A percentile compares a stretch with the other conserved stretches of the same genome.
Conservation (phyloP, 169 alveolate genomes). For the Pseudocohnilembus persalinus region DNA sequence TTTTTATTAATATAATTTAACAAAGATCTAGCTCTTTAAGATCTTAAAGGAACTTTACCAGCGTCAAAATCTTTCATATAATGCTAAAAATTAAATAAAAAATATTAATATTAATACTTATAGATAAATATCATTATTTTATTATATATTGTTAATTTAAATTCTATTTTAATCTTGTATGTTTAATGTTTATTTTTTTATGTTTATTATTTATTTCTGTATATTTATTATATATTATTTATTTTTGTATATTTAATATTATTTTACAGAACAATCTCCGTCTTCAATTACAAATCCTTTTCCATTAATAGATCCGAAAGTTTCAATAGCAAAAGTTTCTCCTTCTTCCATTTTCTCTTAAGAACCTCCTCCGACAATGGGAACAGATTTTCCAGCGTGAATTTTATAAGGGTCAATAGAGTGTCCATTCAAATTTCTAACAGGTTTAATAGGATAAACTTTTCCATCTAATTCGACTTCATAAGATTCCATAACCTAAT, state of each 20-base stretch:
- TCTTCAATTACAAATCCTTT: slow-evolving; percentile 85
- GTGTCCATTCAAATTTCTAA: slow-evolving; percentile 98
- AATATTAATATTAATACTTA: too few species aligned
- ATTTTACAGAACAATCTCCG: slow-evolving; percentile 34
- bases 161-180: too few species aligned
- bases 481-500: slow-evolving; percentile 90
- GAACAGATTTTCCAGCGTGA: slow-evolving; percentile 99
- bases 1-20: slow-evolving; percentile 92
- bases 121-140: too few species aligned
- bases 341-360: slow-evolving; percentile 98
- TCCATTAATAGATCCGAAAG: slow-evolving; percentile 98
- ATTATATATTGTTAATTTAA: too few species aligned
- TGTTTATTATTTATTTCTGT: too few species aligned
- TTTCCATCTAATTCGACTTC: slow-evolving; percentile 95
- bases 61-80: slow-evolving; percentile 96
- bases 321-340: slow-evolving; percentile 99
- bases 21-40: slow-evolving; percentile 89
- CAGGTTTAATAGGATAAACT: slow-evolving; percentile 93
- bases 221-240: too few species aligned
- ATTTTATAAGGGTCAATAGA: slow-evolving; percentile 95
- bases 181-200: too few species aligned
- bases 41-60: slow-evolving; percentile 83
- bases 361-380: slow-evolving; percentile 95
- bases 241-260: slow-evolving; percentile 10
- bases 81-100: slow-evolving; percentile 64